These are phyloP conservation scores for Stygiomarasmius scandens DNA, from an alignment of 1,284 basidiomycete genomes.

Conservation along the genomic window DNA sequence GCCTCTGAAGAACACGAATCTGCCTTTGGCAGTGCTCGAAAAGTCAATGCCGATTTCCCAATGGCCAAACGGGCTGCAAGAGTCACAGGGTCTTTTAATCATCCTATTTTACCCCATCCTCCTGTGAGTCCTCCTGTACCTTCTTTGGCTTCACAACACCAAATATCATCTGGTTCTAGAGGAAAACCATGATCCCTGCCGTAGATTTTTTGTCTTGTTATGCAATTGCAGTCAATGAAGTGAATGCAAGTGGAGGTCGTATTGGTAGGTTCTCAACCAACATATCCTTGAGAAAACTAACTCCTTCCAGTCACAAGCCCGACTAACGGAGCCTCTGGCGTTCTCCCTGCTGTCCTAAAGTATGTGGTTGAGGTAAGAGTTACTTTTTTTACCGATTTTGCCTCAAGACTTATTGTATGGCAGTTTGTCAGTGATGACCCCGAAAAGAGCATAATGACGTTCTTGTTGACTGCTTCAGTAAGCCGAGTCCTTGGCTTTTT, in stretches of 20 bases:
- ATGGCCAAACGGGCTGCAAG: slow-evolving; percentile 42
- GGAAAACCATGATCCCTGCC: slow-evolving; percentile 86
- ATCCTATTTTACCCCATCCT: slow-evolving; percentile 82
- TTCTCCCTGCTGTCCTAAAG: slow-evolving; percentile 90
- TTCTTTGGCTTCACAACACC: slow-evolving; percentile 12
- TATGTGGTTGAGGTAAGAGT: slow-evolving; percentile 76
- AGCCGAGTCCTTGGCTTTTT: slow-evolving; percentile 24
- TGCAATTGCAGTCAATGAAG: slow-evolving; percentile 89
- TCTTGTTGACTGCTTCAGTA: slow-evolving; percentile 82
- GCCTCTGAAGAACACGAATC: background rate
- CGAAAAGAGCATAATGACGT: slow-evolving; percentile 84
- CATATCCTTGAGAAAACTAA: no score
- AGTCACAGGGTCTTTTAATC: slow-evolving; percentile 81
- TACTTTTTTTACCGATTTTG: background rate
- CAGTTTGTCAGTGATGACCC: slow-evolving; percentile 89
- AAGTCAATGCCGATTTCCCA: slow-evolving; percentile 10
- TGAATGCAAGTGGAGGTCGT: slow-evolving; percentile 89
- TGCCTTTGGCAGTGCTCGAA: background rate
- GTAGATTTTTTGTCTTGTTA: slow-evolving; percentile 95
- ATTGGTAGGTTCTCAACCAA: slow-evolving; percentile 41
- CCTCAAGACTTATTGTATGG: background rate
- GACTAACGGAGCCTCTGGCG: slow-evolving; percentile 87
- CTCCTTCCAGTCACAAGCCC: slow-evolving; percentile 76
- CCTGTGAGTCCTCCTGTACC: slow-evolving; percentile 51
- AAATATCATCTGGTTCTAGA: no score